These are phyloP conservation scores for Aschersonia sp. DNA, from an alignment of 2,329 filamentous ascomycete genomes.

Conservation along the genomic window DNA sequence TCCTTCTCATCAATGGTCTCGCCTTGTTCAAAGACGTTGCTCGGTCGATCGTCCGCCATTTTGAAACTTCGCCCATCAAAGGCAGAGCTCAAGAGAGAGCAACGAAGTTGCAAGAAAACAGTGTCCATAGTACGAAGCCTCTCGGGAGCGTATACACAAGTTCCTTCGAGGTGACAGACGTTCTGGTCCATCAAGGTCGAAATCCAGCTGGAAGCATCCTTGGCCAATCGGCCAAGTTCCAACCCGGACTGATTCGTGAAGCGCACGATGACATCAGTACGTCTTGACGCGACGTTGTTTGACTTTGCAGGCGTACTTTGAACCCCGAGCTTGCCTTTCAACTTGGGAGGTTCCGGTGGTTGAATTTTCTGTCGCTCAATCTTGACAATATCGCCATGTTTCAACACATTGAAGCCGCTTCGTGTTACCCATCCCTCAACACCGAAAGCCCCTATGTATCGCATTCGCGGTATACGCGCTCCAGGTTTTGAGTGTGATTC, in stretches of 20 bases:
- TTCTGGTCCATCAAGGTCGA: slow-evolving; percentile 84
- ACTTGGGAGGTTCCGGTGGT: slow-evolving; percentile 32
- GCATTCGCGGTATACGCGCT: slow-evolving; percentile 20
- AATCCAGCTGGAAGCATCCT: slow-evolving; percentile 81
- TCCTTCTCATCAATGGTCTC: slow-evolving; percentile 78
- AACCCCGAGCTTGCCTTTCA: slow-evolving; percentile 24
- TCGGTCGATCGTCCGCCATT: slow-evolving; percentile 53
- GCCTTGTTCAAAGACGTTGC: slow-evolving; percentile 66
- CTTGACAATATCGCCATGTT: slow-evolving; percentile 66
- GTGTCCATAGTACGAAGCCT: slow-evolving; percentile 80
- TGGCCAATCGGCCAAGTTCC: slow-evolving; percentile 76
- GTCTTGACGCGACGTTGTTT: slow-evolving; percentile 41
- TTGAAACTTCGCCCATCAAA: slow-evolving; percentile 51
- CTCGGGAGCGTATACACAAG: slow-evolving; percentile 81
- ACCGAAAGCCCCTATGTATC: slow-evolving; percentile 87
- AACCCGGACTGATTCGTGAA: slow-evolving; percentile 69
- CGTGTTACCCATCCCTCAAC: slow-evolving; percentile 84
- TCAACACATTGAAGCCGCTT: slow-evolving; percentile 61
- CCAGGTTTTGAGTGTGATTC: slow-evolving; percentile 1
- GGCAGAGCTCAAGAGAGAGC: slow-evolving; percentile 57
- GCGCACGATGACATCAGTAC: slow-evolving; percentile 76
- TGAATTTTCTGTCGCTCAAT: slow-evolving; percentile 78
- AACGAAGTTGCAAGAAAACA: slow-evolving; percentile 76
- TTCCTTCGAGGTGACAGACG: slow-evolving; percentile 74
- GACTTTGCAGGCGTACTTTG: slow-evolving; percentile 17